Evolutionary conservation across 1,284 basidiomycete species (phyloP).

Genomic region (Polyporus tsugae): DNA sequence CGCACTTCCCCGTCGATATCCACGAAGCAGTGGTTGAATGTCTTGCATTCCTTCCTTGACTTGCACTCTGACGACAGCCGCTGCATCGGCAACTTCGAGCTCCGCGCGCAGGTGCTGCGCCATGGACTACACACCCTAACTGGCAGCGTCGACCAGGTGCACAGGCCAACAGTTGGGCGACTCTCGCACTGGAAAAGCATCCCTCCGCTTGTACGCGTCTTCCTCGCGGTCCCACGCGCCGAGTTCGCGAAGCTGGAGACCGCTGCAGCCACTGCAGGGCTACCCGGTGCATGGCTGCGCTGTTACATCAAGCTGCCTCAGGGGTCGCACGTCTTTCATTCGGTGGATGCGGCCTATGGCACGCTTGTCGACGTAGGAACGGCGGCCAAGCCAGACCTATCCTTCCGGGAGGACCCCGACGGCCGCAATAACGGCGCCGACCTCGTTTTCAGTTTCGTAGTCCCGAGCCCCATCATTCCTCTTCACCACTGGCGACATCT

Average conservation of each 20-base stretch:
- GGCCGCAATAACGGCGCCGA: conserved; percentile 41
- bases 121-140: conserved; percentile 40
- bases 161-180: conserved; percentile 17
- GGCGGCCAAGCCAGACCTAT: conserved; percentile 29
- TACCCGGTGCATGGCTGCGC: conserved; percentile 34
- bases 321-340: conserved; percentile 37
- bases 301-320: not conserved
- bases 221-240: conserved; percentile 46
- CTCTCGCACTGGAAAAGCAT: conserved; percentile 42
- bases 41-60: conserved; percentile 42
- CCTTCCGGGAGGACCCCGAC: conserved; percentile 43
- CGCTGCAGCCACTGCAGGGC: not conserved
- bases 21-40: conserved; percentile 38
- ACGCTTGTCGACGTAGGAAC: conserved; percentile 1
- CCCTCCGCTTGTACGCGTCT: conserved; percentile 38
- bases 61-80: not conserved
- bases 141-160: not conserved
- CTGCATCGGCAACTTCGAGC: conserved; percentile 44
- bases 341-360: conserved; percentile 43
- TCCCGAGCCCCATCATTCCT: conserved; percentile 41
- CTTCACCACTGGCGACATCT: conserved; percentile 28
- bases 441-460: conserved; percentile 45
- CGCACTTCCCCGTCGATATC: conserved; percentile 42
- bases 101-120: conserved; percentile 43
- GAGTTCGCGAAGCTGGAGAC: conserved; percentile 36